These are phyloP conservation scores for Pseudogymnoascus destructans DNA, from an alignment of 2,329 filamentous ascomycete genomes.

Conservation along the genomic window DNA sequence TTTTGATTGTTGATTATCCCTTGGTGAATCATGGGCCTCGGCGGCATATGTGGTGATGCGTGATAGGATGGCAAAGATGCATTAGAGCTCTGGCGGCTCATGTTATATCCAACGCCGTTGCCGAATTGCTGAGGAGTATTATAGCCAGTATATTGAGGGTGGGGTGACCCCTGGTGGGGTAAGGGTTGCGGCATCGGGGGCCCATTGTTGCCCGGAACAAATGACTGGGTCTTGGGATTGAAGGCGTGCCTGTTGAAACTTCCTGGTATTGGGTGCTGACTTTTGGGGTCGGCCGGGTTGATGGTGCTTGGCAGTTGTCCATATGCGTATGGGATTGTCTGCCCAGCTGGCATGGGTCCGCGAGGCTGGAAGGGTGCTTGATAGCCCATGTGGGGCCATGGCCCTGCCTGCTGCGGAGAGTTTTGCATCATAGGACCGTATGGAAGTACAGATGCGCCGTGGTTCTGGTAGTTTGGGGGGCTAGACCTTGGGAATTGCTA, in stretches of 20 bases:
- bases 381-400: slow-evolving; percentile 22
- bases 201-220: slow-evolving; percentile 55
- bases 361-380: slow-evolving; percentile 23
- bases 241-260: slow-evolving; percentile 77
- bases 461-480: slow-evolving; percentile 23
- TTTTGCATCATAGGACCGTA: slow-evolving; percentile 26
- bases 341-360: slow-evolving; percentile 18
- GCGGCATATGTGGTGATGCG: slow-evolving; percentile 26
- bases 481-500: slow-evolving; percentile 23
- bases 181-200: slow-evolving; percentile 33
- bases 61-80: slow-evolving; percentile 27
- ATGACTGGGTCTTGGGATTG: slow-evolving; percentile 88
- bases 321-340: slow-evolving; percentile 53
- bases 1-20: slow-evolving; percentile 15
- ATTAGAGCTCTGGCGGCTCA: slow-evolving; percentile 27
- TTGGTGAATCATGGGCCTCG: slow-evolving; percentile 26
- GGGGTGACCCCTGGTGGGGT: slow-evolving; percentile 27
- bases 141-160: slow-evolving; percentile 32
- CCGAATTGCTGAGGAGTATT: slow-evolving; percentile 24
- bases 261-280: slow-evolving; percentile 71
- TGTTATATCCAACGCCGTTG: slow-evolving; percentile 25
- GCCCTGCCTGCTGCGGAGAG: slow-evolving; percentile 21
- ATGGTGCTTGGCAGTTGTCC: slow-evolving; percentile 62
- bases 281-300: slow-evolving; percentile 58
- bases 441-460: slow-evolving; percentile 24